Evolutionary conservation across 2,329 filamentous ascomycete genomes (phyloP), one percentile per base, ranked within the genome.

Genomic region (Aspergillus chevalieri): DNA sequence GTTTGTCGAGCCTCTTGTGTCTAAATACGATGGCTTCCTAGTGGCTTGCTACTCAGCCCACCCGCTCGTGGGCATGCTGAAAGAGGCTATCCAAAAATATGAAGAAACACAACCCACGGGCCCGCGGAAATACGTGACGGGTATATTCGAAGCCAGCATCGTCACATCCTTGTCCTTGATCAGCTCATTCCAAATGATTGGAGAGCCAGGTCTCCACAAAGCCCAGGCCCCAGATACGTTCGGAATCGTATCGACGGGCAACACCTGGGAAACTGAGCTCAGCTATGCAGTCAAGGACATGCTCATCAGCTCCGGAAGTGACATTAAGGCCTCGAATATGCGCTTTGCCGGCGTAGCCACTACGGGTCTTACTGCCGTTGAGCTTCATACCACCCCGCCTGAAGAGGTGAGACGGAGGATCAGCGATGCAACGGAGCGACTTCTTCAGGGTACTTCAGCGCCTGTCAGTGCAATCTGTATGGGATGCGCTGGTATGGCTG

Each of bases 401-500:
- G 81, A 81, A 7, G 76, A 86, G 52, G 82, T 96, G 34, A 74
- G 75, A 34, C 65, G 66, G 51, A 83, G 81, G 60, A 81, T 96
- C 64, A 83, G 78, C 56, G 77, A 81, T 14, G 89, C 90, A 0
- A 87, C 88, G 0, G 80, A 78, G 65, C 74, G 78, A 46, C 71
- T 95, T 22, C 69, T 95, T 24, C 65, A 64, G 6, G 74, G 74
- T 10, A 71, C 62, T 7, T 49, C 57, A 6, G 50, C 77, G 0
- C 72, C 75, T 3, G 79, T 91, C 0, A 74, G 76, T 4, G 86
- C 84, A 21, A 81, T 96, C 6, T 86, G 89, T 61, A 79, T 96
- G 74, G 91, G 91, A 0, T 96, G 91, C 66, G 91, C 88, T 2
- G 91, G 90, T 0, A 95, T 96, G 91, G 84, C 85, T 1, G 91